These are phyloP conservation scores for Plasmodium blacklocki DNA, from an alignment of 169 alveolate genomes.

Conservation along the genomic window DNA sequence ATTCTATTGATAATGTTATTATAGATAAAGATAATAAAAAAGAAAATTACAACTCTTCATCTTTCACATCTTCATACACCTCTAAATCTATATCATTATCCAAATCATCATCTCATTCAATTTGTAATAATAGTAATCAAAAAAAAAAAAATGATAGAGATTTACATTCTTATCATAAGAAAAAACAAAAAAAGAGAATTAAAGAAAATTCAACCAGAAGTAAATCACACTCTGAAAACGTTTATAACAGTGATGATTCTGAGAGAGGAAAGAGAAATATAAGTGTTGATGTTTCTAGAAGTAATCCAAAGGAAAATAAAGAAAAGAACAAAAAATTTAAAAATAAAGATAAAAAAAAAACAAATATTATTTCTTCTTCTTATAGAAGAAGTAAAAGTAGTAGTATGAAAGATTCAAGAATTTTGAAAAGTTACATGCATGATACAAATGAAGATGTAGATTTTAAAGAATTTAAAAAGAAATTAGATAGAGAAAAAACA, in stretches of 20 bases:
- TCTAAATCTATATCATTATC: not conserved
- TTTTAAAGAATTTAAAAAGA: no score
- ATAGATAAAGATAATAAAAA: not conserved
- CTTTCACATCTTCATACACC: not conserved
- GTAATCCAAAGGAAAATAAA: not conserved
- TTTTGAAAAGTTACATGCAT: no score
- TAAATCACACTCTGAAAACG: no score
- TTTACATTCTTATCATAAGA: not conserved
- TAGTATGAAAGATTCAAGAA: not conserved
- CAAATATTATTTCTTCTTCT: not conserved
- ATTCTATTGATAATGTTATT: not conserved
- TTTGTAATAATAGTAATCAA: not conserved
- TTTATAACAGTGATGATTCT: not conserved
- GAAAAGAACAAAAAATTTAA: not conserved
- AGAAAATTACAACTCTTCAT: not conserved
- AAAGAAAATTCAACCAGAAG: not conserved
- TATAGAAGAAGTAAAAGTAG: not conserved
- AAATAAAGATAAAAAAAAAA: not conserved
- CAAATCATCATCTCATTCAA: not conserved
- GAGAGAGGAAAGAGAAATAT: not conserved
- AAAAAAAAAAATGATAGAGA: not conserved
- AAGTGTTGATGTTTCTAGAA: not conserved
- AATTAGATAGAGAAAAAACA: no score
- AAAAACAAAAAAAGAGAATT: not conserved
- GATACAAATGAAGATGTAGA: no score